phyloP scores from a whole-genome alignment of 176 grass and related monocot genomes.

The Carex scoparia region DNA sequence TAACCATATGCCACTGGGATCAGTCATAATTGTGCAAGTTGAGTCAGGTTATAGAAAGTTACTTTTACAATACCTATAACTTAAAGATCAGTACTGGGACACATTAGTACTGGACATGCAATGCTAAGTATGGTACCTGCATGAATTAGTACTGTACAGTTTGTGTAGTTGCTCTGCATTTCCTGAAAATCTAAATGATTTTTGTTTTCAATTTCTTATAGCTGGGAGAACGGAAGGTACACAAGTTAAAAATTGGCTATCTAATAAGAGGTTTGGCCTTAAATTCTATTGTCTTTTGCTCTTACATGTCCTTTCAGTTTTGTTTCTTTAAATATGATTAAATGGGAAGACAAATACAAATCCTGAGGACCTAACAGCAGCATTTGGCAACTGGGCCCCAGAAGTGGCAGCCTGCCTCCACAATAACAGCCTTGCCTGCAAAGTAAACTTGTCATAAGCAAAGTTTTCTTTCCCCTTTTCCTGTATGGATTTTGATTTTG shows the following conservation, averaged over 20 bases:
- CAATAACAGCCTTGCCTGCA: conserved; percentile 69
- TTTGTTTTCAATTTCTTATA: too few relatives aligned
- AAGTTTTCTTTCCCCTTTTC: neutral
- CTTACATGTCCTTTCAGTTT: too few relatives aligned
- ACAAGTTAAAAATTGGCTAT: too few relatives aligned
- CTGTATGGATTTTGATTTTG: neutral
- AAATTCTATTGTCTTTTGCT: too few relatives aligned
- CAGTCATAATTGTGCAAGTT: neutral
- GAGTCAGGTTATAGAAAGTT: neutral
- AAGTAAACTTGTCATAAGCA: conserved; percentile 33
- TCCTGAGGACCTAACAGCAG: conserved; percentile 73
- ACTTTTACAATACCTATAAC: neutral
- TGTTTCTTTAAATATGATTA: too few relatives aligned
- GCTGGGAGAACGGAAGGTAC: too few relatives aligned
- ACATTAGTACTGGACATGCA: neutral
- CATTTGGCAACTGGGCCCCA: conserved; percentile 77
- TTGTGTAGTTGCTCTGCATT: too few relatives aligned
- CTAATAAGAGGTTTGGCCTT: too few relatives aligned
- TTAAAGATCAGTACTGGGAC: neutral
- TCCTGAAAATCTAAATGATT: too few relatives aligned
- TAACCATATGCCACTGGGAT: neutral
- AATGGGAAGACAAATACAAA: conserved; percentile 90
- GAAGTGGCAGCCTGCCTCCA: conserved; percentile 54
- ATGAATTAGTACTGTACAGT: too few relatives aligned
- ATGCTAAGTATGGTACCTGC: neutral